A percentile compares a stretch with the other conserved stretches of the same genome.
These are phyloP conservation scores for Penicillium sp. DNA, from an alignment of 2,329 filamentous ascomycete species.

Conservation along the genomic window DNA sequence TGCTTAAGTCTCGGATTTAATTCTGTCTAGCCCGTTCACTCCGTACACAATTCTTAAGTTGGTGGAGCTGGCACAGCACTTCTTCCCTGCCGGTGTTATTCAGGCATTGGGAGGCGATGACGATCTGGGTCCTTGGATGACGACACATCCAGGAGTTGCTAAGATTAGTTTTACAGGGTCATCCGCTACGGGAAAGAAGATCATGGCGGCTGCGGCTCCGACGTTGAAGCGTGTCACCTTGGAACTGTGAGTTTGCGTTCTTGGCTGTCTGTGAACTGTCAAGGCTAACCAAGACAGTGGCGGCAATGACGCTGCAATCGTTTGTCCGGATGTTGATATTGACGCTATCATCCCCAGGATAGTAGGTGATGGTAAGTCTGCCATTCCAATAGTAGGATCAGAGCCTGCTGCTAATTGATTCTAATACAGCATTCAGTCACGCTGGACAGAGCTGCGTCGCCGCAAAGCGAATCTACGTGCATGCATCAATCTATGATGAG, in stretches of 20 bases:
- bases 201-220: conserved; percentile 48
- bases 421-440: too few species aligned
- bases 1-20: too few species aligned
- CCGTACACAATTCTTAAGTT: conserved; percentile 57
- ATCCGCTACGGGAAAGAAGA: conserved; percentile 49
- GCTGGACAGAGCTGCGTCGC: conserved; percentile 56
- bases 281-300: conserved; percentile 27
- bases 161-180: conserved; percentile 61
- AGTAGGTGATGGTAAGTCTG: too few species aligned
- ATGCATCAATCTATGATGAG: conserved; percentile 56
- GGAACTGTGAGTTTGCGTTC: conserved; percentile 32
- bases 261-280: neutral
- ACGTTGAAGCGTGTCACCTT: conserved; percentile 56
- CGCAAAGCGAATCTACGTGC: conserved; percentile 60
- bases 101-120: conserved; percentile 55
- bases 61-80: conserved; percentile 47
- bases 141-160: conserved; percentile 51
- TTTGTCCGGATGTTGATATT: conserved; percentile 53
- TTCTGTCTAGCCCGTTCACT: conserved; percentile 30
- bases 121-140: conserved; percentile 53
- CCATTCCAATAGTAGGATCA: too few species aligned
- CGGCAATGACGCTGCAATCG: conserved; percentile 55
- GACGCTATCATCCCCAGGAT: too few species aligned
- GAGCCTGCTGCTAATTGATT: too few species aligned
- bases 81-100: conserved; percentile 55